Evolutionary conservation across 2,329 filamentous ascomycete genomes (phyloP), one percentile per base, ranked within the genome.

Genomic region (Cercospora sp.): DNA sequence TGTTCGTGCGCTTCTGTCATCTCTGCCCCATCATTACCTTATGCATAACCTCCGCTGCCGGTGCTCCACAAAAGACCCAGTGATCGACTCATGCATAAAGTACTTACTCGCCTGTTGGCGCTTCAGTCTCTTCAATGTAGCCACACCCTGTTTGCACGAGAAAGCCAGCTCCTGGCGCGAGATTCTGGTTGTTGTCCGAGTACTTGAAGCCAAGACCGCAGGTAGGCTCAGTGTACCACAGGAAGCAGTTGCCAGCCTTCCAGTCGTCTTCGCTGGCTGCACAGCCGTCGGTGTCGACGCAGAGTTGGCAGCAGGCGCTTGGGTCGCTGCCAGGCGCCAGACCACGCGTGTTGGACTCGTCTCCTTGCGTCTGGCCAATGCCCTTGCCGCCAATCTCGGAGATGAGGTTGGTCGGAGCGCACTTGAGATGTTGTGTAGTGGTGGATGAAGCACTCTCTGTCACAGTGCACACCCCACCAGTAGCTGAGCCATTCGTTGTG

Each of bases 331-430:
- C 73, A 10, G 68, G 64, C 10, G 72, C 69, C 8, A 75, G 66
- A 45, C 72, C 72, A 48, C 70, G 67, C n/a, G 72, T 73, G 57
- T 69, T 73, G 60, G 67, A 67, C 3, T 71, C 65, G 65, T 69
- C 59, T 36, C 69, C 69, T 51, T 70, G 70, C 28, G 66, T 71
- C 60, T 70, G 65, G 36, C 68, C 72, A 31, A 74, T 74, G 42
- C 72, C 72, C 57, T 73, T 69, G 39, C 72, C 73, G 53, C 71
- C 66, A 42, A 73, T 64, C 31, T 67, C 45, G 31, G 67, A 69
- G 64, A 75, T 70, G 48, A 75, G 67, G 53, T 75, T 75, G 4
- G 73, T 74, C n/a, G 73, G 72, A 5, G 73, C 73, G 61, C 73
- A 75, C 58, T 73, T 73, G 59, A 72, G 51, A 60, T 74, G 72